Evolutionary conservation across 140 eudicot species (phyloP).

Genomic region (Anethum foeniculum): DNA sequence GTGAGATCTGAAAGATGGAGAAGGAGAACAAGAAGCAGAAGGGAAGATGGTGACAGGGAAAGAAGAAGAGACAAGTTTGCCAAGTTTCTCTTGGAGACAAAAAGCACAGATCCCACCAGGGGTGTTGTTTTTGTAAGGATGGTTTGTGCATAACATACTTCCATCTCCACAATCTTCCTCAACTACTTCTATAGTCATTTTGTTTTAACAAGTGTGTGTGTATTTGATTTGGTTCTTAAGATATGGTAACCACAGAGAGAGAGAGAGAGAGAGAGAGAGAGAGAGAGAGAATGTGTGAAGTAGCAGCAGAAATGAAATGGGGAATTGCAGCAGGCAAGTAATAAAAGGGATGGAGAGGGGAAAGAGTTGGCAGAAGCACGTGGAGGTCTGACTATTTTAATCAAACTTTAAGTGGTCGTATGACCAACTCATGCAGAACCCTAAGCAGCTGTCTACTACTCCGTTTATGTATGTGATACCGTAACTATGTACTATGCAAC

Average conservation of each 20-base stretch:
- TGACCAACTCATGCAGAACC: background rate
- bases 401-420: background rate
- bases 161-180: constrained; percentile 62
- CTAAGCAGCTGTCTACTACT: background rate
- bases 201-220: background rate
- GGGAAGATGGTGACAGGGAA: constrained; percentile 61
- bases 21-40: constrained; percentile 51
- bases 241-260: constrained; percentile 4
- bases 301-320: background rate
- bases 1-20: constrained; percentile 76
- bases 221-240: background rate
- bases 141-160: constrained; percentile 56
- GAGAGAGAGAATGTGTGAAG: background rate
- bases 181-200: constrained; percentile 41
- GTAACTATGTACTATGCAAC: background rate
- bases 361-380: constrained; percentile 5
- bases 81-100: constrained; percentile 6
- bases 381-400: background rate
- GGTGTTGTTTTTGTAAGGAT: constrained; percentile 54
- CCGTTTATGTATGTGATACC: background rate
- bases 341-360: constrained; percentile 9
- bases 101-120: constrained; percentile 59
- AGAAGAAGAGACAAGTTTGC: constrained; percentile 24
- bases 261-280: background rate
- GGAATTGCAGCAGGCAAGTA: constrained; percentile 14